Base-by-base conservation (phyloP, 495 filamentous ascomycete genomes). In the Tuber borchii region DNA sequence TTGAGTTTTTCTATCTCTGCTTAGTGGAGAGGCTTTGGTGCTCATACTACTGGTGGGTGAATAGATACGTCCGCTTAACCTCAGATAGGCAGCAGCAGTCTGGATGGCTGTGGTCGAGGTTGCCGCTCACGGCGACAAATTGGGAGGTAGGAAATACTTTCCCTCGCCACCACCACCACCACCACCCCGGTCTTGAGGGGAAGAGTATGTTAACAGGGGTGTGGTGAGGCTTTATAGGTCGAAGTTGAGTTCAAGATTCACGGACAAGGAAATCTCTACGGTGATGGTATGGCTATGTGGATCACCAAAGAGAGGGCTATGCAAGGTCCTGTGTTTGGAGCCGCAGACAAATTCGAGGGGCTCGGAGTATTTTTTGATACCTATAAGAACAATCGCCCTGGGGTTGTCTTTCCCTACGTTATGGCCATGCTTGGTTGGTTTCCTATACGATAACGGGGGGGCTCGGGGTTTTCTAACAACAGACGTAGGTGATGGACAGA, bases 331-430 rank as follows among this genome's bases (percentile, higher is more conserved):
- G 96, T 99, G 34, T 99, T 99, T 83, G 96, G 96, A 22, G 90
- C 88, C 46, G 88, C 87, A 22, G 96, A 99, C 85, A 88, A 89
- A 70, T 99, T 98, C 80, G 95, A 98, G 82, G 96, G 96, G 19
- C 88, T 99, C 20, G 96, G 95, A 61, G 88, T 99, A 82, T 97
- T 99, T 88, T 90, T 99, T 86, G 96, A 99, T 83, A 99, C 96
- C 70, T 99, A 99, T 87, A 99, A 99, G 90, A 99, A 99, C 86
- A 97, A 97, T 86, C 90, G 96, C 26, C 96, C 96, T 14, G 96
- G 96, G 16, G 90, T 91, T 26, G 91, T 96, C 37, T 99, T 99
- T 85, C 96, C 96, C 56, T 98, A 97, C 81, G 92, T 99, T 80
- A 97, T 97, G 93, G 96, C 96, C 71, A 97, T 98, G 95, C 87